These are phyloP conservation scores for Penicillium sp. DNA, from an alignment of 2,329 filamentous ascomycete genomes.

Conservation along the genomic window DNA sequence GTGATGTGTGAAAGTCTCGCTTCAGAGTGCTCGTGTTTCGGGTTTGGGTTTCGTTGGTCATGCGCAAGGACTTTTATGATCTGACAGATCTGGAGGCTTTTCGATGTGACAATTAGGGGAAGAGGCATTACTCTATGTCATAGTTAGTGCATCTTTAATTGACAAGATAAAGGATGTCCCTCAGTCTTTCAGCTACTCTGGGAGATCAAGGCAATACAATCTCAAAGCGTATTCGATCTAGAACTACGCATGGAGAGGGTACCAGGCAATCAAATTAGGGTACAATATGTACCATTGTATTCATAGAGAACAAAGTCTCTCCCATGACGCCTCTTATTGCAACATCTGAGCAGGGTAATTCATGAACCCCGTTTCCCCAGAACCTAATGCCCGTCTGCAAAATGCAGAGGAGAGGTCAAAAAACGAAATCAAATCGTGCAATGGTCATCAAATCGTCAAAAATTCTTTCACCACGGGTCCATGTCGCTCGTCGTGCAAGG, in stretches of 20 bases:
- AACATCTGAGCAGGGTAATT: conserved; percentile 4
- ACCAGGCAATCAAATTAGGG: not conserved
- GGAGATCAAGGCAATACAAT: too few relatives aligned
- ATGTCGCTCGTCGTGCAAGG: conserved; percentile 12
- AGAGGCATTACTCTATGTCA: not conserved
- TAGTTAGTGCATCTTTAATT: not conserved
- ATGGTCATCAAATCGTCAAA: conserved; percentile 17
- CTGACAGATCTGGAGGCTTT: not conserved
- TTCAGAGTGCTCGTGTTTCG: too few relatives aligned
- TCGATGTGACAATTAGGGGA: not conserved
- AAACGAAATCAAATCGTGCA: conserved; percentile 1
- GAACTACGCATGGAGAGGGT: not conserved
- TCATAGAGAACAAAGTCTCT: conserved; percentile 8
- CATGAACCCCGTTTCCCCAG: not conserved
- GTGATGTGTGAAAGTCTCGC: too few relatives aligned
- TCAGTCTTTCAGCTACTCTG: not conserved
- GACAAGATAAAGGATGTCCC: not conserved
- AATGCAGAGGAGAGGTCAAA: conserved; percentile 1
- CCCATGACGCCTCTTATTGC: conserved; percentile 7
- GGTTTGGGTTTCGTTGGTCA: not conserved
- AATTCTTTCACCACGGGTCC: conserved; percentile 7
- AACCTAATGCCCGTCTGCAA: conserved; percentile 3
- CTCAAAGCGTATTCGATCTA: too few relatives aligned
- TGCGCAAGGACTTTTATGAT: not conserved
- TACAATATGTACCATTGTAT: not conserved